These are phyloP conservation scores for Thielaviopsis cerberus DNA, from an alignment of 2,329 filamentous ascomycete genomes.

Conservation along the genomic window DNA sequence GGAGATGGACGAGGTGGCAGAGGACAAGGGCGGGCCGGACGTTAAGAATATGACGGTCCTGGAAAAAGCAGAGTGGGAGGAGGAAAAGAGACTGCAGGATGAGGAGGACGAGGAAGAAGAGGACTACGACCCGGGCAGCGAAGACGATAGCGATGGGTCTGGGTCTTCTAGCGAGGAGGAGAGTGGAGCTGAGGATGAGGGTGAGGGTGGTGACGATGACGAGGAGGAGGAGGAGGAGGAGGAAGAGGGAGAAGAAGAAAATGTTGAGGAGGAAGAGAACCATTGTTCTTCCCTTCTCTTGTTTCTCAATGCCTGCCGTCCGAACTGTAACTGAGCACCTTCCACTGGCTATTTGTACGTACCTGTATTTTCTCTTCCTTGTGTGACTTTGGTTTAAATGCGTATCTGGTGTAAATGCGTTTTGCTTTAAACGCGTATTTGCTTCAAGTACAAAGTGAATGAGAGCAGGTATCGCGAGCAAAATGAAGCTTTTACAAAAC, in stretches of 20 bases:
- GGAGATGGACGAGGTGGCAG: slow-evolving; percentile 19
- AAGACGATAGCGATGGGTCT: slow-evolving; percentile 35
- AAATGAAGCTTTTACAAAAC: no score
- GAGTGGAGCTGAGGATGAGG: slow-evolving; percentile 21
- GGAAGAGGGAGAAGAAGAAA: slow-evolving; percentile 14
- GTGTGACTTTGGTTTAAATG: no score
- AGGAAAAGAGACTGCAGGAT: slow-evolving; percentile 35
- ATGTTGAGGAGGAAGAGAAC: not conserved
- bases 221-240: slow-evolving; percentile 18
- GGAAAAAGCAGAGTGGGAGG: slow-evolving; percentile 30
- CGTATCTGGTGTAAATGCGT: no score
- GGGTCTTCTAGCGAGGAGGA: slow-evolving; percentile 26
- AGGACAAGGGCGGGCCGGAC: slow-evolving; percentile 16
- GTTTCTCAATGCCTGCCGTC: no score
- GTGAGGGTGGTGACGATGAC: slow-evolving; percentile 22
- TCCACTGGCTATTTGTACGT: no score
- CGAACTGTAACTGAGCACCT: no score
- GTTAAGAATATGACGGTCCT: slow-evolving; percentile 29
- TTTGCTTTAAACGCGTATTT: no score
- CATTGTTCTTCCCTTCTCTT: no score
- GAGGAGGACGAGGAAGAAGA: slow-evolving; percentile 48
- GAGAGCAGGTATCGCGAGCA: no score
- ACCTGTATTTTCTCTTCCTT: no score
- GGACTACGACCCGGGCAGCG: slow-evolving; percentile 42
- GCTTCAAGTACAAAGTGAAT: no score